phyloP scores from a whole-genome alignment of 2,329 filamentous ascomycete genomes.

The Bipolaris bicolor region DNA sequence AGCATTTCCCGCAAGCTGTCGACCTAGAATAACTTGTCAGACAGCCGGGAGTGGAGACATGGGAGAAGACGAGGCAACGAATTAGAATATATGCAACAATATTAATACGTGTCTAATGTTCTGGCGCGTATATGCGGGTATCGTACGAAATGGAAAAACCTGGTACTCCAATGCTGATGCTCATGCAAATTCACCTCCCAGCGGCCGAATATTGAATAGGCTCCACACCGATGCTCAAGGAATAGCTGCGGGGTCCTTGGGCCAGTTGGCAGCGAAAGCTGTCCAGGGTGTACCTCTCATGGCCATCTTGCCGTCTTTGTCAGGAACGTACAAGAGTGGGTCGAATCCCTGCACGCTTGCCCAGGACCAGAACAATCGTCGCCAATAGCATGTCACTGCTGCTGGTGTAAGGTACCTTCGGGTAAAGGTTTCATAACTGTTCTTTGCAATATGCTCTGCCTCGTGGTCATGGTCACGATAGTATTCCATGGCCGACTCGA shows the following conservation, averaged over 20 bases:
- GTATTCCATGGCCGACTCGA: conserved; percentile 44
- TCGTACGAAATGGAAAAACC: conserved; percentile 18
- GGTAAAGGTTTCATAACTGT: conserved; percentile 42
- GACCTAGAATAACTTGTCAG: background rate
- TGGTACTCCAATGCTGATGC: conserved; percentile 22
- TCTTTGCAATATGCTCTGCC: conserved; percentile 38
- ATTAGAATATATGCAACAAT: background rate
- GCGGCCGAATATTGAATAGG: conserved; percentile 1
- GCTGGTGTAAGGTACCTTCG: conserved; percentile 42
- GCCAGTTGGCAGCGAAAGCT: conserved; percentile 45
- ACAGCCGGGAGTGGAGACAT: background rate
- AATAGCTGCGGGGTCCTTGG: conserved; percentile 37
- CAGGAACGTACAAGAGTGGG: conserved; percentile 34
- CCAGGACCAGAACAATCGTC: conserved; percentile 41
- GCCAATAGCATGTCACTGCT: conserved; percentile 46
- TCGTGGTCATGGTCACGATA: conserved; percentile 36
- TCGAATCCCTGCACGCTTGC: conserved; percentile 40
- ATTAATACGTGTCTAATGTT: conserved; percentile 9
- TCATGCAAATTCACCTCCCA: conserved; percentile 19
- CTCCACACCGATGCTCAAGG: conserved; percentile 20
- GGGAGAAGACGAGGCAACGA: background rate
- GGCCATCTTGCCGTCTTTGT: conserved; percentile 32
- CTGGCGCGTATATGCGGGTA: conserved; percentile 23
- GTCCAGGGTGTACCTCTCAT: conserved; percentile 45
- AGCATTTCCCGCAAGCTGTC: background rate